Evolutionary conservation across 1,284 basidiomycete species (phyloP).

Genomic region (Moesziomyces sp.): DNA sequence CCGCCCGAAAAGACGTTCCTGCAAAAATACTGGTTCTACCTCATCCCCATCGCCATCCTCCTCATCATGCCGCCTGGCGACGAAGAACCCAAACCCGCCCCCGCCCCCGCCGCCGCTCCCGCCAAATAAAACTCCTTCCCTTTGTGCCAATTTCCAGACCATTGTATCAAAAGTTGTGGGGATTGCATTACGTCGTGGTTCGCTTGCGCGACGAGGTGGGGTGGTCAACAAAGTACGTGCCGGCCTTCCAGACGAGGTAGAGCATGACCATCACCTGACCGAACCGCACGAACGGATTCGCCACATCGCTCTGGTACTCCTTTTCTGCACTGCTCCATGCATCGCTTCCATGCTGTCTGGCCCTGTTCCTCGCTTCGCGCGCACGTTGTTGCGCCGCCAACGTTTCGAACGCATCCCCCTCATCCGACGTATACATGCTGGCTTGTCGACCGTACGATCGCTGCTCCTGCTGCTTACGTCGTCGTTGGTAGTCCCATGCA

Average conservation of each 20-base stretch:
- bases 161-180: no score
- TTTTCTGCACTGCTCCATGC: slow-evolving; percentile 19
- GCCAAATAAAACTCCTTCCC: no score
- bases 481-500: slow-evolving; percentile 64
- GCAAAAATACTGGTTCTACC: slow-evolving; percentile 59
- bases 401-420: slow-evolving; percentile 28
- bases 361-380: slow-evolving; percentile 35
- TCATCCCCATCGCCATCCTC: slow-evolving; percentile 46
- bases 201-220: no score
- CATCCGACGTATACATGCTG: slow-evolving; percentile 6
- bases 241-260: slow-evolving; percentile 45
- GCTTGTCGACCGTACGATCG: slow-evolving; percentile 10
- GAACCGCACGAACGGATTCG: slow-evolving; percentile 52
- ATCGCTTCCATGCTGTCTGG: slow-evolving; percentile 9
- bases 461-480: slow-evolving; percentile 11
- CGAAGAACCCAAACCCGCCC: slow-evolving; percentile 19
- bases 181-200: no score
- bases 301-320: slow-evolving; percentile 39
- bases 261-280: slow-evolving; percentile 55
- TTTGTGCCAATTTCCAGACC: no score
- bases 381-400: slow-evolving; percentile 32
- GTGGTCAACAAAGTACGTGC: slow-evolving; percentile 29
- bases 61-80: slow-evolving; percentile 44
- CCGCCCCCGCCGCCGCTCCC: no score
- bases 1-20: slow-evolving; percentile 44